Evolutionary conservation across 257 asterid genomes (phyloP).

Genomic region (Coffea canephora): DNA sequence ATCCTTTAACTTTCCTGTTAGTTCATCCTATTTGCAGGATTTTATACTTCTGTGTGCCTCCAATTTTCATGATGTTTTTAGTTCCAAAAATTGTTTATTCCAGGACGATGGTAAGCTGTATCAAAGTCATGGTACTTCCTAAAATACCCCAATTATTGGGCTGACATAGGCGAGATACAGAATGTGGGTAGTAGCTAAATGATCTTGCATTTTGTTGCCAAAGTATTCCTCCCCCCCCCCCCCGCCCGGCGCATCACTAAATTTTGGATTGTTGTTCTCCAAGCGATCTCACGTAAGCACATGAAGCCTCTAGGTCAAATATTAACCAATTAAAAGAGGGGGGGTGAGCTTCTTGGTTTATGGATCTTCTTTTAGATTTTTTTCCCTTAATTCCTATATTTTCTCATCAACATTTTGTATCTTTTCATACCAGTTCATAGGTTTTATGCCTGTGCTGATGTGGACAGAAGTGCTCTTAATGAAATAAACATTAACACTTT

Average conservation of each 20-base stretch:
- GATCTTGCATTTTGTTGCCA: no score
- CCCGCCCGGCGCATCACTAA: background rate
- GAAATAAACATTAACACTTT: background rate
- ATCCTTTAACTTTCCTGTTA: background rate
- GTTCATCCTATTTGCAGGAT: background rate
- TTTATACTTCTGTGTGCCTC: no score
- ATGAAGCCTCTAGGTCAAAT: background rate
- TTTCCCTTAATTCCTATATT: background rate
- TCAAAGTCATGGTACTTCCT: background rate
- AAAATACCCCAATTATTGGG: background rate
- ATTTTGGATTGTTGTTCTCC: background rate
- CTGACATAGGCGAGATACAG: background rate
- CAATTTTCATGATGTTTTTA: no score
- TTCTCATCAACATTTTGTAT: background rate
- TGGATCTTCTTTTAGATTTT: background rate
- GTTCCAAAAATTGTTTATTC: no score
- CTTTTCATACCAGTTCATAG: background rate
- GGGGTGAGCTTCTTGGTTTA: background rate
- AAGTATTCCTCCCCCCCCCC: background rate
- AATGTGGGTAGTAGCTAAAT: background rate
- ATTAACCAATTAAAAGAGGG: background rate
- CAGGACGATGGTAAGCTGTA: background rate
- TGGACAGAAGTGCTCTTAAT: no score
- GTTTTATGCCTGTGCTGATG: background rate
- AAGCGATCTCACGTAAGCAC: background rate